These are phyloP conservation scores for Wolfiporia cocos DNA, from an alignment of 1,284 basidiomycete genomes.

Conservation along the genomic window DNA sequence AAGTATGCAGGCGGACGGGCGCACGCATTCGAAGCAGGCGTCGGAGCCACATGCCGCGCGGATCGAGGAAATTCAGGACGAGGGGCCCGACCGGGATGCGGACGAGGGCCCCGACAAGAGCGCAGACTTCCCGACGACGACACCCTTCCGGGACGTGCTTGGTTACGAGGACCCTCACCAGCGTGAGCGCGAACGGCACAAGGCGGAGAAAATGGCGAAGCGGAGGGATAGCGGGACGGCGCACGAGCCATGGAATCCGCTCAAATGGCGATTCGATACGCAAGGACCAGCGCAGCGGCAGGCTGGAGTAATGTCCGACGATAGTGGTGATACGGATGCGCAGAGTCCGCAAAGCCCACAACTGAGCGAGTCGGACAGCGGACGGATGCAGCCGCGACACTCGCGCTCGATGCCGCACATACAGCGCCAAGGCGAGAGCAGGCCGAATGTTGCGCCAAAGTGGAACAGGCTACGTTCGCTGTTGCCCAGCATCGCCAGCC, in stretches of 20 bases:
- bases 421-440: slow-evolving; percentile 10
- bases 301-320: neutral
- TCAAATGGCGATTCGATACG: slow-evolving; percentile 53
- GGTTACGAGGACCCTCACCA: slow-evolving; percentile 37
- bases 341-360: neutral
- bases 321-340: neutral
- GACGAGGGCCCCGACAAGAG: slow-evolving; percentile 26
- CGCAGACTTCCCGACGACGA: slow-evolving; percentile 25
- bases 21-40: slow-evolving; percentile 21
- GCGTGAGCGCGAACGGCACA: slow-evolving; percentile 35
- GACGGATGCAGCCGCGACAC: slow-evolving; percentile 17
- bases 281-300: slow-evolving; percentile 35
- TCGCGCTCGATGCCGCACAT: slow-evolving; percentile 43
- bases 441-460: slow-evolving; percentile 26
- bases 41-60: slow-evolving; percentile 20
- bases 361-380: slow-evolving; percentile 2
- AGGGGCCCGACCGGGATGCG: slow-evolving; percentile 27
- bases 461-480: slow-evolving; percentile 63
- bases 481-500: slow-evolving; percentile 48
- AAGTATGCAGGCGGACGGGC: slow-evolving; percentile 32
- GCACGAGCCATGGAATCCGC: slow-evolving; percentile 44
- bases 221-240: slow-evolving; percentile 43
- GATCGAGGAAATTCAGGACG: slow-evolving; percentile 11
- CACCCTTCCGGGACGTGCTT: slow-evolving; percentile 57
- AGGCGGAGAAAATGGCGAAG: slow-evolving; percentile 49